Evolutionary conservation across 1,284 basidiomycete genomes (phyloP).

Genomic region (Irpex rosettiformis): DNA sequence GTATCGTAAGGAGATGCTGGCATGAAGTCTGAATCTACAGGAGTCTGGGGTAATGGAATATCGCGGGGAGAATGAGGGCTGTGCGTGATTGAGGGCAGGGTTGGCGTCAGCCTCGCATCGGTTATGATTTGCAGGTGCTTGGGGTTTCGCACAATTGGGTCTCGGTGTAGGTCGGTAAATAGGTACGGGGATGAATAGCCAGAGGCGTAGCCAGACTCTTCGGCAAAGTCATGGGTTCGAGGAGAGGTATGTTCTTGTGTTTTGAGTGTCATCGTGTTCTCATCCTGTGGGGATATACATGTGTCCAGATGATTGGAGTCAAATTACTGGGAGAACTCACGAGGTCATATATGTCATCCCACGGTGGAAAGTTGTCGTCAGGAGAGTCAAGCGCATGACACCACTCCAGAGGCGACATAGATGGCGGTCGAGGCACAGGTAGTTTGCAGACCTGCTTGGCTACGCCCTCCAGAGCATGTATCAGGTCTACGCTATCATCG

Average conservation of each 20-base stretch:
- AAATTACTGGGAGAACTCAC: background rate
- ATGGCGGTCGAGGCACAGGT: conserved; percentile 9
- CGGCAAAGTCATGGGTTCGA: background rate
- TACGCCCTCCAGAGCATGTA: conserved; percentile 10
- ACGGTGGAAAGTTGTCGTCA: background rate
- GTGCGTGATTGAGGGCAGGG: background rate
- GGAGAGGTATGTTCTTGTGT: background rate
- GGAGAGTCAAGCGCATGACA: conserved; percentile 3
- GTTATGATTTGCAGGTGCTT: background rate
- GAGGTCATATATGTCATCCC: background rate
- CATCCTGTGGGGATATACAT: background rate
- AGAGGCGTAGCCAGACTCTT: conserved; percentile 10
- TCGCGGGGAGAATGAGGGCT: background rate
- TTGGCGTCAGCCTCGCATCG: background rate
- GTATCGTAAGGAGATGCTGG: background rate
- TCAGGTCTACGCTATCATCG: background rate
- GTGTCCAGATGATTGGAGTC: background rate
- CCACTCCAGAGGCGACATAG: conserved; percentile 1
- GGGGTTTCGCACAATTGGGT: conserved; percentile 4
- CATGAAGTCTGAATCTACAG: background rate
- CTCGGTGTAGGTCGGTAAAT: background rate
- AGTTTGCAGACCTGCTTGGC: background rate
- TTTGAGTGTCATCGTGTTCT: background rate
- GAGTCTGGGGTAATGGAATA: background rate
- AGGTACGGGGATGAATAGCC: conserved; percentile 5